Conservation (phyloP, 192 early-diverging fungal genomes). For the Coemansia sp. region DNA sequence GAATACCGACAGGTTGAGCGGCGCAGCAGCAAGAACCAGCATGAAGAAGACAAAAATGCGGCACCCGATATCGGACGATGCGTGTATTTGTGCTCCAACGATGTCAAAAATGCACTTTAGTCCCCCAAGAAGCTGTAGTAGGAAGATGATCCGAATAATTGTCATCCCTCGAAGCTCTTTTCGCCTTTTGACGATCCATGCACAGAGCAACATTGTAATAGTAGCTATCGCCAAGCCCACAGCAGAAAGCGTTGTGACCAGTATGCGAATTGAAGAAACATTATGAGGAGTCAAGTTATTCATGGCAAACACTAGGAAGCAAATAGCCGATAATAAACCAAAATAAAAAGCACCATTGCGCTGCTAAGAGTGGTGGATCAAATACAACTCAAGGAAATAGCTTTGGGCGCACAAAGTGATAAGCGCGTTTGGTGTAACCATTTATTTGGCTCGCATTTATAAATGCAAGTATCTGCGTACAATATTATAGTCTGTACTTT, state of each 20-base stretch:
- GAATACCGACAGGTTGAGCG: constrained; percentile 30
- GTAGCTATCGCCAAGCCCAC: constrained; percentile 16
- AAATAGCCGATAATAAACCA: neutral
- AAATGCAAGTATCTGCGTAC: too few relatives aligned
- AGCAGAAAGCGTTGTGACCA: constrained; percentile 11
- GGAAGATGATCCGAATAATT: constrained; percentile 29
- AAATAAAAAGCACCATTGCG: neutral
- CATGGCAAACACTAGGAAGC: constrained; percentile 2
- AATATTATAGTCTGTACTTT: too few relatives aligned
- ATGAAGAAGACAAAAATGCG: constrained; percentile 23
- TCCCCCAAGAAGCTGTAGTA: constrained; percentile 23
- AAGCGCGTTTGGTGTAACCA: too few relatives aligned
- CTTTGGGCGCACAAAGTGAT: neutral
- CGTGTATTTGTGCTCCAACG: constrained; percentile 7
- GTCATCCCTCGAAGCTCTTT: constrained; percentile 32
- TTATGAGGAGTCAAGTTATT: constrained; percentile 26
- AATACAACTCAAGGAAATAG: neutral
- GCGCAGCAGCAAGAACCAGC: constrained; percentile 14
- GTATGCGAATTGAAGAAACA: constrained; percentile 5
- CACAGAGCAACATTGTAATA: constrained; percentile 9
- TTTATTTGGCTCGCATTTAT: too few relatives aligned
- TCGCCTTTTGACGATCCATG: constrained; percentile 15
- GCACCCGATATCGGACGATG: constrained; percentile 9
- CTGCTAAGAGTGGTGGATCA: too few relatives aligned
- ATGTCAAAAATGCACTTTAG: constrained; percentile 22